A percentile compares a stretch with the other conserved stretches of the same genome.
These are phyloP conservation scores for Mortierella polycephala DNA, from an alignment of 371 early-diverging fungal genomes.

Conservation along the genomic window DNA sequence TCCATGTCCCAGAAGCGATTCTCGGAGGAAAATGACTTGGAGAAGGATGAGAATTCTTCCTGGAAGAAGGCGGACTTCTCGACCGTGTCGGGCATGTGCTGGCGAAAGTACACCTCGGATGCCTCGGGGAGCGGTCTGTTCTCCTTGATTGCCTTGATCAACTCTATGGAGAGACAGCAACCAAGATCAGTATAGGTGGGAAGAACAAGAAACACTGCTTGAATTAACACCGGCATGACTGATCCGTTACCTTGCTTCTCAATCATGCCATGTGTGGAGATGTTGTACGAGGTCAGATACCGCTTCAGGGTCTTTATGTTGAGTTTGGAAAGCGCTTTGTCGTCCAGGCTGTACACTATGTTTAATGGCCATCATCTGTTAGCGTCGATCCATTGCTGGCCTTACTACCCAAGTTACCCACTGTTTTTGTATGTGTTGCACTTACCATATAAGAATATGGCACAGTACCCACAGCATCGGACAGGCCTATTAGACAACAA, in stretches of 20 bases:
- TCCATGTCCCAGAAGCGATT: constrained; percentile 29
- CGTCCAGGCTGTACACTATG: constrained; percentile 38
- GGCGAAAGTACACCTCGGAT: constrained; percentile 36
- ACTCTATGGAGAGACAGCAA: constrained; percentile 12
- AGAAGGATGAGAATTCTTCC: constrained; percentile 16
- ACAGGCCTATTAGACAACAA: constrained; percentile 19
- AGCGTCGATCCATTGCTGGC: no score
- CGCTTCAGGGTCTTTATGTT: constrained; percentile 42
- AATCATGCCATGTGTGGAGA: constrained; percentile 27
- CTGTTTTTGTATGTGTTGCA: not conserved
- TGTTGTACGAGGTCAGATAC: constrained; percentile 41
- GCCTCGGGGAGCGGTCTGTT: constrained; percentile 26
- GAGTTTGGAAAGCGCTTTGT: constrained; percentile 20
- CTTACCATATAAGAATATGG: constrained; percentile 39
- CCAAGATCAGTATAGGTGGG: not conserved
- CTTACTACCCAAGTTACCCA: no score
- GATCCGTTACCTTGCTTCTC: constrained; percentile 31
- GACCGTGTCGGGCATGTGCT: constrained; percentile 32
- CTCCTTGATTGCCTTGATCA: constrained; percentile 37
- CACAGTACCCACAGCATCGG: constrained; percentile 37
- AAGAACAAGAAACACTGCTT: not conserved
- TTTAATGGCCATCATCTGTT: no score
- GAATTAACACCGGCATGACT: not conserved
- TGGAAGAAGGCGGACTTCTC: constrained; percentile 15
- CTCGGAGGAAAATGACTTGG: not conserved